Evolutionary conservation across 345 rosid genomes (phyloP).

Genomic region (Eucalyptus sp.): DNA sequence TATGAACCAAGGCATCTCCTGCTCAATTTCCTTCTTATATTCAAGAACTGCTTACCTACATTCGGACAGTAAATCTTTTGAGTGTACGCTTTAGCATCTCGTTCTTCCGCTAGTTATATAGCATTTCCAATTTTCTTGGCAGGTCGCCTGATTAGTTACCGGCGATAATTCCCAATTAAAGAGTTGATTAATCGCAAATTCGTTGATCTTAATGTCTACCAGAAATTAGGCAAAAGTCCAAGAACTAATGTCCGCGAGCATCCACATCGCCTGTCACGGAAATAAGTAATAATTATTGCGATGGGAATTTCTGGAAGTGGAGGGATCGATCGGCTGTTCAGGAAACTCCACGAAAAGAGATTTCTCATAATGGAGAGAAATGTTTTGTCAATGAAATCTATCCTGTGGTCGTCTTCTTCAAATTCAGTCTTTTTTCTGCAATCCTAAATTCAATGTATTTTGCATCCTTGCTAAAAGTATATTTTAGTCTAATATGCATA

Average conservation of each 20-base stretch:
- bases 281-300: background rate
- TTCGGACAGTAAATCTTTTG: background rate
- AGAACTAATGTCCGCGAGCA: background rate
- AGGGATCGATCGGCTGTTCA: background rate
- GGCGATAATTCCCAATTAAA: background rate
- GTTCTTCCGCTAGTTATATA: background rate
- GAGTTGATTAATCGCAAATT: background rate
- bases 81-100: background rate
- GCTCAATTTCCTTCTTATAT: background rate
- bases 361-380: background rate
- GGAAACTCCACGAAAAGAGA: background rate
- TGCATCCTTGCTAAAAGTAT: background rate
- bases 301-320: background rate
- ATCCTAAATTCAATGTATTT: background rate
- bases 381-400: background rate
- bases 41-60: background rate
- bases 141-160: background rate
- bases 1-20: background rate
- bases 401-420: background rate
- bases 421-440: background rate
- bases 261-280: background rate
- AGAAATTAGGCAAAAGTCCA: background rate
- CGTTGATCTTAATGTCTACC: background rate
- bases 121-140: background rate
- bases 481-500: background rate